Evolutionary conservation across 306 rosid species (phyloP), one percentile per base, ranked within the genome.

Genomic region (Corylus americana): DNA sequence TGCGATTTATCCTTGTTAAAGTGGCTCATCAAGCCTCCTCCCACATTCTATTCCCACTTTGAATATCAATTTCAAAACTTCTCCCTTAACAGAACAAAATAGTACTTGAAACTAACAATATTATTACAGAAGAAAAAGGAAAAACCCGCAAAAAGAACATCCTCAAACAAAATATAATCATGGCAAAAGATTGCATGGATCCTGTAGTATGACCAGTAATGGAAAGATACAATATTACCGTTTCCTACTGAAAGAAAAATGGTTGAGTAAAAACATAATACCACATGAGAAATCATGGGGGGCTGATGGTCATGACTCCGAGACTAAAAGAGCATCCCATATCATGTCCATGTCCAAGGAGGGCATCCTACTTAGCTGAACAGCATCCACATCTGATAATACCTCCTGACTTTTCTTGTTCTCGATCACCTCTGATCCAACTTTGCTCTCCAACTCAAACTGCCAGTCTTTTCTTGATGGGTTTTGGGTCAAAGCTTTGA

Each of bases 331-430:
- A 75, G 95, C 94, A 86, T 94, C 94, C 98, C 98, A 94, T 74
- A 94, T 92, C 64, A 77, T 78, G 74, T 94, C 98, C 97, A 94
- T 94, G 78, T 94, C 98, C 87, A 94, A 86, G 25, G 98, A 94
- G 18, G 98, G 97, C 93, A 92, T 89, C 89, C 90, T 91, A 86
- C 98, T 94, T 51, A 94, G 70, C 84, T 92, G 98, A 87, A 94
- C 88, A 77, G 83, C 84, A 78, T 92, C 98, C 42, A 59, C 73
- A 74, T 92, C 94, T 5, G 80, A 79, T 8, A 79, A 62, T 10
- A 70, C 72, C 50, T 89, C 87, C 53, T 83, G 82, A 35, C 39
- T 87, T 75, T 79, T 91, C 89, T 89, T 87, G 77, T 78, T 82
- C 62, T 90, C 97, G 66, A 12, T 55, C 27, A 59, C 62, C 48